phyloP scores from a whole-genome alignment of 2,329 filamentous ascomycete species.

The Aspergillus jensenii region DNA sequence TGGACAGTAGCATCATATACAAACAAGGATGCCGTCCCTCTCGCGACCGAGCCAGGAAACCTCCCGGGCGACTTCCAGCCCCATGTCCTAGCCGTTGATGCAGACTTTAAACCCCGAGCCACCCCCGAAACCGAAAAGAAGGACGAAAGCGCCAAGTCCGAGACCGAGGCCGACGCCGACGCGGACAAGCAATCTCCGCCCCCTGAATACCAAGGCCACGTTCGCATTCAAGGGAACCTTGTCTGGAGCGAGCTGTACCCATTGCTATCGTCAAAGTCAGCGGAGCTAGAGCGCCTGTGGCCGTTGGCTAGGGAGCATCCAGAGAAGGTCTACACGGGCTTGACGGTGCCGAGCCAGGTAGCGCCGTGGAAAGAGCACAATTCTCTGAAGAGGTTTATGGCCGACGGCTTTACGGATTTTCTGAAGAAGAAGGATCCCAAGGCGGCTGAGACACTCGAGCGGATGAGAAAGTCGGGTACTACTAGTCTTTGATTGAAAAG shows the following conservation, averaged over 20 bases:
- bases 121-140: neutral
- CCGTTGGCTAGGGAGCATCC: slow-evolving; percentile 12
- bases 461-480: neutral
- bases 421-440: neutral
- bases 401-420: neutral
- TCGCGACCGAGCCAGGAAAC: neutral
- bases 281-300: slow-evolving; percentile 24
- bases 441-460: neutral
- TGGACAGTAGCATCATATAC: slow-evolving; percentile 19
- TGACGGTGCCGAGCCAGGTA: neutral
- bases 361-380: neutral
- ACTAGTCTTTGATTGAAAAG: neutral
- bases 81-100: slow-evolving; percentile 26
- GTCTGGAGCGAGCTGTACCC: slow-evolving; percentile 32
- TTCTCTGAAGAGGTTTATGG: neutral
- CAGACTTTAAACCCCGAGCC: slow-evolving; percentile 16
- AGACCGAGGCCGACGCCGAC: slow-evolving; percentile 10
- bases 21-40: neutral
- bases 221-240: slow-evolving; percentile 30
- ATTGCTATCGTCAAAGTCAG: slow-evolving; percentile 14
- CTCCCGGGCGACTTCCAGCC: slow-evolving; percentile 18
- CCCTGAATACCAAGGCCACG: slow-evolving; percentile 23
- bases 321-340: slow-evolving; percentile 2
- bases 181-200: no score
- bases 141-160: slow-evolving; percentile 4